phyloP scores from a whole-genome alignment of 2,329 filamentous ascomycete genomes.

The Mariannaea elegans region DNA sequence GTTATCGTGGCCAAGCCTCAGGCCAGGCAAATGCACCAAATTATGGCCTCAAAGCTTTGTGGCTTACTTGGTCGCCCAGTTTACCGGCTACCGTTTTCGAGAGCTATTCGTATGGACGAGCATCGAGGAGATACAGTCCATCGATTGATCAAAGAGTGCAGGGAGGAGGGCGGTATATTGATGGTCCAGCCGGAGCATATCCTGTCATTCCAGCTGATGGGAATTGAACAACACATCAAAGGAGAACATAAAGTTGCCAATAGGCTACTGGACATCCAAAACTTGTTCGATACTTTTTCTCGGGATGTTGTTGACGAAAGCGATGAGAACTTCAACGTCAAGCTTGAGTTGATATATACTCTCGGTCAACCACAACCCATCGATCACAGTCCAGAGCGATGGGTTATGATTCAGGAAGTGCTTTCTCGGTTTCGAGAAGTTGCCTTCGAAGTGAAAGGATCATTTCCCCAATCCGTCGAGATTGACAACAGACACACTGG shows the following conservation, averaged over 20 bases:
- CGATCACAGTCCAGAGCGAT: constrained; percentile 63
- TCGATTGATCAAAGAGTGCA: constrained; percentile 55
- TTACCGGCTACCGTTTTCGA: constrained; percentile 67
- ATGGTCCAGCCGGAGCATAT: constrained; percentile 71
- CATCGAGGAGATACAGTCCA: constrained; percentile 47
- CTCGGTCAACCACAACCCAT: constrained; percentile 61
- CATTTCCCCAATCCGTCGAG: constrained; percentile 53
- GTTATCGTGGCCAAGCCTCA: constrained; percentile 71
- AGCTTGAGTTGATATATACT: constrained; percentile 71
- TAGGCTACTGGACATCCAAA: constrained; percentile 51
- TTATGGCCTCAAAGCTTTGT: constrained; percentile 51
- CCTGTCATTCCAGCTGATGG: constrained; percentile 70
- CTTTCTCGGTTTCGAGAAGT: constrained; percentile 52
- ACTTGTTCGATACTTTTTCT: constrained; percentile 52
- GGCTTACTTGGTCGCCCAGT: constrained; percentile 64
- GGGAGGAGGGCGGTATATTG: constrained; percentile 59
- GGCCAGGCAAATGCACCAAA: constrained; percentile 64
- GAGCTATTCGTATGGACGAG: constrained; percentile 50
- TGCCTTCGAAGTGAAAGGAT: constrained; percentile 39
- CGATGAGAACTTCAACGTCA: constrained; percentile 69
- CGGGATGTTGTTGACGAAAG: constrained; percentile 72
- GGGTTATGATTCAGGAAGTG: constrained; percentile 63
- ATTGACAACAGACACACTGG: constrained; percentile 44
- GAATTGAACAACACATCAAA: constrained; percentile 56
- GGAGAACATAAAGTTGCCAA: constrained; percentile 39